Evolutionary conservation across 352 stramenopile genomes (phyloP).

Genomic region (Aphanomyces invadans): DNA sequence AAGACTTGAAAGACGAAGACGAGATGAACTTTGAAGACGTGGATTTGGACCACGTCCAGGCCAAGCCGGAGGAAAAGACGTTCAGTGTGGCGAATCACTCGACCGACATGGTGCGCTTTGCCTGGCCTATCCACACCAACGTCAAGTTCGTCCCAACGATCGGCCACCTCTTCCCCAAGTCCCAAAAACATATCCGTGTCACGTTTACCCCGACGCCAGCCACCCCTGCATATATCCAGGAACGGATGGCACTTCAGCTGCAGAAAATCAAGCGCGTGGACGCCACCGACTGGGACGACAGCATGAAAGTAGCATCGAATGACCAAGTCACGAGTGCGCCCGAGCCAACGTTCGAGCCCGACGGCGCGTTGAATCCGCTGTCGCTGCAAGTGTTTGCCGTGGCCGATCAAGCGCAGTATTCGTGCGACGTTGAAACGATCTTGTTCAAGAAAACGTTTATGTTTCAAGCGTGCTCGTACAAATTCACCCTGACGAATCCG

Average conservation of each 20-base stretch:
- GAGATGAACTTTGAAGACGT: constrained; percentile 85
- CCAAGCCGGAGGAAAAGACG: constrained; percentile 40
- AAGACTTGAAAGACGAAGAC: constrained; percentile 77
- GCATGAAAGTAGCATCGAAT: constrained; percentile 29
- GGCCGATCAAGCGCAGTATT: constrained; percentile 50
- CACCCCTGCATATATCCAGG: constrained; percentile 27
- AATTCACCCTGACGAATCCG: constrained; percentile 56
- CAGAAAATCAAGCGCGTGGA: constrained; percentile 53
- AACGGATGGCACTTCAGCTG: constrained; percentile 37
- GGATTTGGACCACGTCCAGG: constrained; percentile 27
- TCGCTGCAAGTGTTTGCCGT: constrained; percentile 55
- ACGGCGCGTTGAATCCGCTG: constrained; percentile 35
- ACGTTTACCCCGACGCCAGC: constrained; percentile 44
- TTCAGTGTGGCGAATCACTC: constrained; percentile 77
- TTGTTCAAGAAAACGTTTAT: constrained; percentile 81
- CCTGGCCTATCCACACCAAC: constrained; percentile 43
- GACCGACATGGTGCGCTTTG: constrained; percentile 52
- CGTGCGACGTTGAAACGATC: constrained; percentile 52
- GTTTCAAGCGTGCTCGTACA: constrained; percentile 74
- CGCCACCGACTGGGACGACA: constrained; percentile 67
- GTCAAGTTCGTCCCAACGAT: constrained; percentile 68
- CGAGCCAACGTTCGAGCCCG: constrained; percentile 43
- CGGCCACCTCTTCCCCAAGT: constrained; percentile 57
- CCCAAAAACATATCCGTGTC: constrained; percentile 62
- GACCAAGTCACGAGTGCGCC: constrained; percentile 25